Base-by-base conservation (phyloP, 257 asterid species). In the Solanum pennellii region DNA sequence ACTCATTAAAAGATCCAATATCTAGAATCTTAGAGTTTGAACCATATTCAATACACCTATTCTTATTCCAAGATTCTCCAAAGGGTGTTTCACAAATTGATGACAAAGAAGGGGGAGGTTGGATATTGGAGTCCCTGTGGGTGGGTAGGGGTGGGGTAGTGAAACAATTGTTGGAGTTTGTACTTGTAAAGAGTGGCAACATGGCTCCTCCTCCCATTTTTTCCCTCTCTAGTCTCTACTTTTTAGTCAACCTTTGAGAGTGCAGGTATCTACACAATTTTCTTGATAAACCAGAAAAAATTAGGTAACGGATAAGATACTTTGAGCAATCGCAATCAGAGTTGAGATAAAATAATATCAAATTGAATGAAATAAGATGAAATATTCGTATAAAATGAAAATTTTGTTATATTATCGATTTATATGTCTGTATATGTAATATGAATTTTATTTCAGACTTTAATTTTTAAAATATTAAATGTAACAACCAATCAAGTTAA, bases 131-230 rank as follows among this genome's bases (percentile, higher is more conserved):
- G 86, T 82, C 84, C n/a, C 89, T 88, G 3, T 89, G 27, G 25
- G 80, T 44, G 49, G 42, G 88, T 16, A 69, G 29, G 71, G 16
- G 85, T 11, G 83, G 33, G 60, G 20, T 27, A 66, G 73, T 75
- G 52, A 42, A 39, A 68, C 85, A 31, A 69, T 25, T 71, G 49
- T 86, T 84, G 74, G 29, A 77, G 59, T 82, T 86, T 41, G 82
- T 73, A 31, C 29, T 49, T 1, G 84, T 12, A 39, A n/a, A 79
- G 14, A 71, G 52, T 2, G 89, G 85, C 42, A 83, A 72, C 89
- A 84, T 88, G 86, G 86, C 59, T 65, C 92, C 94, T 49, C 95
- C 94, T 5, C 94, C 93, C 96, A 94, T 93, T 66, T 66, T 12
- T 27, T 45, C 0, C 25, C 66, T 79, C 66, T 79, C 2, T 47